Evolutionary conservation across 2,329 filamentous ascomycete genomes (phyloP).

Genomic region (Colletotrichum filicis): DNA sequence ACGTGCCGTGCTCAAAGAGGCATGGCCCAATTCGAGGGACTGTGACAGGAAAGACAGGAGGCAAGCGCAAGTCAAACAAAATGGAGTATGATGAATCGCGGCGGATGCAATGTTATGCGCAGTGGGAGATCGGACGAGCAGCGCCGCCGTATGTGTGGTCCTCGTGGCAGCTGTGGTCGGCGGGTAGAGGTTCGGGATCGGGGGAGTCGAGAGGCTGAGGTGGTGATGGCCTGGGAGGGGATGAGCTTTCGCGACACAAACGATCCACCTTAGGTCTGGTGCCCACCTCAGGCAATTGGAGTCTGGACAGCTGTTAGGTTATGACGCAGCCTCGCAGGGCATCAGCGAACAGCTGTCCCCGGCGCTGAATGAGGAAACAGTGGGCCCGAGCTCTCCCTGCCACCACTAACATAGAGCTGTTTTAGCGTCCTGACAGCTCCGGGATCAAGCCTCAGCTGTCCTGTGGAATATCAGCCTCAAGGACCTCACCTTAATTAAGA

Average conservation of each 20-base stretch:
- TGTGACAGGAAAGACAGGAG: not conserved
- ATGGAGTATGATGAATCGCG: not conserved
- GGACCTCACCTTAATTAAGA: too few species aligned
- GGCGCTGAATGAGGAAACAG: not conserved
- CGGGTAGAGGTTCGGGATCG: slow-evolving; percentile 12
- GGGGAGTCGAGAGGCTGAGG: not conserved
- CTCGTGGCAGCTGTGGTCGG: not conserved
- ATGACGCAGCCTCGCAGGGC: not conserved
- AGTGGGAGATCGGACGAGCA: slow-evolving; percentile 7
- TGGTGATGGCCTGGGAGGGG: not conserved
- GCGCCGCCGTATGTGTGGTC: not conserved
- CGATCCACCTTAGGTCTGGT: not conserved
- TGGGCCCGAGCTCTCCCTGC: not conserved
- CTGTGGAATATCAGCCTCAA: not conserved
- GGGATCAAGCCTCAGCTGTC: not conserved
- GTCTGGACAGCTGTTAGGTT: slow-evolving; percentile 8
- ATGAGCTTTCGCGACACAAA: not conserved
- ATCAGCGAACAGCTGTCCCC: not conserved
- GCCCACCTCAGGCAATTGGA: too few species aligned
- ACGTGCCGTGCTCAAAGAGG: slow-evolving; percentile 29
- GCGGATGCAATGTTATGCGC: slow-evolving; percentile 1
- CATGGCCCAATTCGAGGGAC: slow-evolving; percentile 20
- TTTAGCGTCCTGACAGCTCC: slow-evolving; percentile 4
- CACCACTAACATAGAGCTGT: not conserved
- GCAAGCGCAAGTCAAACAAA: not conserved